Percentiles rank a stretch among this genome's conserved stretches.
These are phyloP conservation scores for button mushroom (Agaricus bisporus) DNA, from an alignment of 768 basidiomycete genomes.

Conservation along the genomic window DNA sequence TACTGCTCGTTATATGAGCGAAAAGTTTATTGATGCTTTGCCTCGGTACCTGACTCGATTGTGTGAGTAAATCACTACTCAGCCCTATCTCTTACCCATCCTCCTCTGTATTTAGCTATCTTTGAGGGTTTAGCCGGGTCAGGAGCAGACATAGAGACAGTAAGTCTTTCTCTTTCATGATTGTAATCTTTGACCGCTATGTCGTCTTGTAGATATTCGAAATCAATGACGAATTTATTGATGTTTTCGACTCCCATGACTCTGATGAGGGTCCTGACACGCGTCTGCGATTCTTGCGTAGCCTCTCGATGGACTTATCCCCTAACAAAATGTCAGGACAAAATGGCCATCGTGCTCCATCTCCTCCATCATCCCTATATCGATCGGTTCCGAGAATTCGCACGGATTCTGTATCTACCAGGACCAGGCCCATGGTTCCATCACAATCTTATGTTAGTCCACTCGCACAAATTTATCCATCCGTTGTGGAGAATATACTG, in stretches of 20 bases:
- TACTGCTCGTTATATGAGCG: conserved; percentile 59
- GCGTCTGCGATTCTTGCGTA: conserved; percentile 11
- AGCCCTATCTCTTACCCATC: not conserved
- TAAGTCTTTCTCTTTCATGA: conserved; percentile 24
- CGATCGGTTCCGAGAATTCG: conserved; percentile 30
- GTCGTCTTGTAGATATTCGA: conserved; percentile 59
- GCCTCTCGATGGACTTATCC: not conserved
- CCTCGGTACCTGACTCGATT: conserved; percentile 72
- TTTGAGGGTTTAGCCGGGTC: conserved; percentile 77
- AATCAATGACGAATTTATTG: conserved; percentile 61
- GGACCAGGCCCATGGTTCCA: conserved; percentile 24
- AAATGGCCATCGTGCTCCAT: not conserved
- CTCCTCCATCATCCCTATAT: conserved; percentile 15
- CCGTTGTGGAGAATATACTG: conserved; percentile 42
- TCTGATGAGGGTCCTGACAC: conserved; percentile 17
- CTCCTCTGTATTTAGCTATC: conserved; percentile 43
- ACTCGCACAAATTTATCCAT: conserved; percentile 70
- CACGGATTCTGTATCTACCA: conserved; percentile 35
- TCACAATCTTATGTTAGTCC: conserved; percentile 45
- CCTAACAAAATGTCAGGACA: not conserved
- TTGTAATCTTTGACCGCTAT: not conserved
- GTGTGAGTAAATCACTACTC: conserved; percentile 41
- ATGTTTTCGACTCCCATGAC: conserved; percentile 50
- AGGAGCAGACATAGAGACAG: conserved; percentile 68
- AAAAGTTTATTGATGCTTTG: conserved; percentile 66